Conservation (phyloP, 2,329 filamentous ascomycete species). For the Penicillium sp. region DNA sequence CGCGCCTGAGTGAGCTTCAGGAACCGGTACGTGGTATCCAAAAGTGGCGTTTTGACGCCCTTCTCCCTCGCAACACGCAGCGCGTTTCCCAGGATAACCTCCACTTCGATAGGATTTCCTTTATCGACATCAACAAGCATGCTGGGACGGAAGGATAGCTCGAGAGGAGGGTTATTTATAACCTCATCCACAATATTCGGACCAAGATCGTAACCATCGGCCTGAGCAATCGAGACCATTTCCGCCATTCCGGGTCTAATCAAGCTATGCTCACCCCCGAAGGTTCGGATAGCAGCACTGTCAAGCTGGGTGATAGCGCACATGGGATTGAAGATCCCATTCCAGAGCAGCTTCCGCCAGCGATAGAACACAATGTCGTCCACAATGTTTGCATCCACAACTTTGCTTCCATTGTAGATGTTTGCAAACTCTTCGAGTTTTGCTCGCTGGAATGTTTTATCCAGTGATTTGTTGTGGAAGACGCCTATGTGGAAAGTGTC, state of each 20-base stretch:
- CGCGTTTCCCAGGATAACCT: slow-evolving; percentile 17
- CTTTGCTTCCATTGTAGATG: slow-evolving; percentile 52
- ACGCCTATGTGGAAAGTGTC: slow-evolving; percentile 55
- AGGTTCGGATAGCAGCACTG: slow-evolving; percentile 52
- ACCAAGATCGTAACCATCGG: slow-evolving; percentile 16
- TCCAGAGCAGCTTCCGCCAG: slow-evolving; percentile 50
- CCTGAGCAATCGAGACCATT: slow-evolving; percentile 21
- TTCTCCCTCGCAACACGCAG: slow-evolving; percentile 12
- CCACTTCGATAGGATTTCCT: slow-evolving; percentile 15
- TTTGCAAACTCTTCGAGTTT: slow-evolving; percentile 44
- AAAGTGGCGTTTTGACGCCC: slow-evolving; percentile 11
- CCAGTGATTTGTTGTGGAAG: slow-evolving; percentile 40
- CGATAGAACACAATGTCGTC: slow-evolving; percentile 30
- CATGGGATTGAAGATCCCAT: slow-evolving; percentile 56
- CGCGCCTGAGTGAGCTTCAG: slow-evolving; percentile 13
- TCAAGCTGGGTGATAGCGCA: slow-evolving; percentile 55
- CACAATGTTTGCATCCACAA: slow-evolving; percentile 42
- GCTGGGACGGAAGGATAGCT: slow-evolving; percentile 14
- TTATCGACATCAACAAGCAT: slow-evolving; percentile 19
- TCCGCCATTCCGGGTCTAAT: slow-evolving; percentile 55
- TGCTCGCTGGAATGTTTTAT: background rate
- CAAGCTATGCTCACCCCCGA: slow-evolving; percentile 36
- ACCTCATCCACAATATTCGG: slow-evolving; percentile 12
- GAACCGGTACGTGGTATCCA: slow-evolving; percentile 16
- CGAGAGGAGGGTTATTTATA: slow-evolving; percentile 8